Evolutionary conservation across 1,284 basidiomycete genomes (phyloP).

Genomic region (Sporisorium graminicola): DNA sequence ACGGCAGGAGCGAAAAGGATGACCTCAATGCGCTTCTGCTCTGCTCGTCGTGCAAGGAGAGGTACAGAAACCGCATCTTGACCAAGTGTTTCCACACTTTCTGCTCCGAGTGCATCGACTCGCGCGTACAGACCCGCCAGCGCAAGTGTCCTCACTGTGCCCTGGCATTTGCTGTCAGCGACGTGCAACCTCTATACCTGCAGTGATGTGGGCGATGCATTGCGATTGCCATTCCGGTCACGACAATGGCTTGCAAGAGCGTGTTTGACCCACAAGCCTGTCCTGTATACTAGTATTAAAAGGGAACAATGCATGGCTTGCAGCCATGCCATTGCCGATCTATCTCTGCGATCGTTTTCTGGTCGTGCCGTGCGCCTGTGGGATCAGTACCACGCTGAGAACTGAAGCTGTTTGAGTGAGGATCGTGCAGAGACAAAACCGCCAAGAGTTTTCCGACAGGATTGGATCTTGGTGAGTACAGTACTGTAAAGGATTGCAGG

Average conservation of each 20-base stretch:
- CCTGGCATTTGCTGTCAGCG: conserved; percentile 84
- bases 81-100: conserved; percentile 96
- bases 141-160: conserved; percentile 96
- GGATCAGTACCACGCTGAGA: too few species aligned
- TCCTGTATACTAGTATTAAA: conserved; percentile 1
- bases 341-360: neutral
- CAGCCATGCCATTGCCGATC: neutral
- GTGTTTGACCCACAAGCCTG: neutral
- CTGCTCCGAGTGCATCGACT: conserved; percentile 87
- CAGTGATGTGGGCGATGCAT: conserved; percentile 54
- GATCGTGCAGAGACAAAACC: neutral
- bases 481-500: conserved; percentile 13
- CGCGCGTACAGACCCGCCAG: conserved; percentile 88
- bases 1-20: conserved; percentile 65
- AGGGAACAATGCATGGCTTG: neutral
- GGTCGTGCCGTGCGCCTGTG: neutral
- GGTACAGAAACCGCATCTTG: conserved; percentile 87
- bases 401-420: neutral
- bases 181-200: conserved; percentile 85
- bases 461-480: too few species aligned
- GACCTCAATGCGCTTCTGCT: conserved; percentile 85
- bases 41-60: conserved; percentile 89
- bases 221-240: neutral
- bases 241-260: neutral
- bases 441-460: too few species aligned